Percentiles rank a stretch among this genome's conserved stretches.
Conservation (phyloP, 2,329 filamentous ascomycete species). For the Cladosporium sp. region DNA sequence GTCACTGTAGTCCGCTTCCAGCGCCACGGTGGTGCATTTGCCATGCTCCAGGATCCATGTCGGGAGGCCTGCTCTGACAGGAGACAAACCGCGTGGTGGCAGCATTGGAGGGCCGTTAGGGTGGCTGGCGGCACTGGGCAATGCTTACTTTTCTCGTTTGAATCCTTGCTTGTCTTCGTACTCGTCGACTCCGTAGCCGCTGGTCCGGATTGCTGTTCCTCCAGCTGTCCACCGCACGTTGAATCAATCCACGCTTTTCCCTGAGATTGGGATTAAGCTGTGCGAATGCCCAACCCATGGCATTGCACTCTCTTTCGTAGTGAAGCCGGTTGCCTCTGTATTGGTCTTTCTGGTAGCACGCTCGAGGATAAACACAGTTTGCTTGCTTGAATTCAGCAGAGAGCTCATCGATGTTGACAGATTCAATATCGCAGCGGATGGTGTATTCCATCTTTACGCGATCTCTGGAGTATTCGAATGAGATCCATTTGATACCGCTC, state of each 20-base stretch:
- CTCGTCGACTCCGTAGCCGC: constrained; percentile 80
- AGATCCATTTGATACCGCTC: constrained; percentile 98
- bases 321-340: constrained; percentile 93
- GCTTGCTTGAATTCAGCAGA: constrained; percentile 90
- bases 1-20: constrained; percentile 58
- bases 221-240: constrained; percentile 97
- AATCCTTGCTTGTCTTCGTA: constrained; percentile 94
- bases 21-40: constrained; percentile 67
- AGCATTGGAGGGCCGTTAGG: background rate
- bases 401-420: constrained; percentile 86
- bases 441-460: constrained; percentile 99
- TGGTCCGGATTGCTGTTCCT: constrained; percentile 98
- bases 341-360: constrained; percentile 90
- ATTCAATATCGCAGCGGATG: constrained; percentile 96
- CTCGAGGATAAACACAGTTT: constrained; percentile 96
- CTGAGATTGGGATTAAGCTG: constrained; percentile 86
- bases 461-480: constrained; percentile 95
- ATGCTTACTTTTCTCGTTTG: constrained; percentile 57
- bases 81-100: background rate
- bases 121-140: constrained; percentile 2
- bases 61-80: background rate
- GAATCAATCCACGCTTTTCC: constrained; percentile 92
- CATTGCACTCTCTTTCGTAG: constrained; percentile 98
- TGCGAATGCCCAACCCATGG: constrained; percentile 95
- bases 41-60: background rate